phyloP scores from a whole-genome alignment of 208 protist genomes.

The Herpetomonas tarakana region DNA sequence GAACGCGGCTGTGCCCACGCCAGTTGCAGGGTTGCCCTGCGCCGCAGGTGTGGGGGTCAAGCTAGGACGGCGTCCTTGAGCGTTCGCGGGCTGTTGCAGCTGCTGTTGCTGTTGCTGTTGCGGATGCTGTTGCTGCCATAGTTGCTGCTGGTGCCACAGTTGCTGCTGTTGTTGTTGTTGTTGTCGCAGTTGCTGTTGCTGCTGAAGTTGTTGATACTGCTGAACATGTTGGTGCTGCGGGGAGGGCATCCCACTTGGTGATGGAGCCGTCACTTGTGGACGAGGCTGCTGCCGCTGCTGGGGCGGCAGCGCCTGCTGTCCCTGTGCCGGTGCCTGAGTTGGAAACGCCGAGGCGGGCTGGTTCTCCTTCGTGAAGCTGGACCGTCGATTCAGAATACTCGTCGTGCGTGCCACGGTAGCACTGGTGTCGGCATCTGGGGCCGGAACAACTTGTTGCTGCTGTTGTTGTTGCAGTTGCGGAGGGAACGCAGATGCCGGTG shows the following conservation, averaged over 20 bases:
- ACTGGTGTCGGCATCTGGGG: not conserved
- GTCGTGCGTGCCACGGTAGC: constrained; percentile 5
- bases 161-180: too few species aligned
- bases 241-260: not conserved
- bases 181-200: too few species aligned
- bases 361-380: constrained; percentile 24
- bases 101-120: constrained; percentile 6
- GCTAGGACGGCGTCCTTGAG: constrained; percentile 4
- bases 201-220: too few species aligned
- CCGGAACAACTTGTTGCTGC: too few species aligned
- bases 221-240: not conserved
- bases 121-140: too few species aligned
- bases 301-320: not conserved
- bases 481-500: constrained; percentile 5
- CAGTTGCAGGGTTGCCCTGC: too few species aligned
- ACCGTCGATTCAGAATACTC: constrained; percentile 21
- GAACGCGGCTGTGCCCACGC: constrained; percentile 3
- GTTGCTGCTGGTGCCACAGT: too few species aligned
- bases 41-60: too few species aligned
- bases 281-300: not conserved
- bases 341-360: constrained; percentile 3
- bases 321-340: not conserved
- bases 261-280: not conserved
- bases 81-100: not conserved
- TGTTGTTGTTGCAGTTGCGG: constrained; percentile 2